Conservation (phyloP, 768 basidiomycete genomes). For the Tricholoma furcatifolium region DNA sequence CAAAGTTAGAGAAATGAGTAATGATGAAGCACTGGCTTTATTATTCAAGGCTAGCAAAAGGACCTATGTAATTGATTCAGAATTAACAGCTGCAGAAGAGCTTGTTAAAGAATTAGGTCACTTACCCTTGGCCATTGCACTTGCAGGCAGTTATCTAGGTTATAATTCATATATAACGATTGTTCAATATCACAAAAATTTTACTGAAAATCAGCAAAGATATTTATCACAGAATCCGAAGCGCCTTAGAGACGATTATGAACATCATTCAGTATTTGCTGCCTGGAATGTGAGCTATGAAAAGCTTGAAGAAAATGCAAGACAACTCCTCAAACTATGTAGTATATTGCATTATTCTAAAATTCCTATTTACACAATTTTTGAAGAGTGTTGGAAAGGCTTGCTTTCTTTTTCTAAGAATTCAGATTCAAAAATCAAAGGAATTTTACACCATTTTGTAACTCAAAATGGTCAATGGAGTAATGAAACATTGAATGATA, state of each 20-base stretch:
- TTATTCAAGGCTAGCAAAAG: not conserved
- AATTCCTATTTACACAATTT: not conserved
- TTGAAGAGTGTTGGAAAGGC: not conserved
- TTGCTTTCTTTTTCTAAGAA: not conserved
- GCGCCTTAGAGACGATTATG: not conserved
- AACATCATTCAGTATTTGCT: not conserved
- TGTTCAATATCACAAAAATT: not conserved
- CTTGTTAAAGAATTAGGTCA: conserved; percentile 1
- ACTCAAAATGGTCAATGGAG: not conserved
- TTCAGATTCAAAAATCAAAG: not conserved
- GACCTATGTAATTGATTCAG: not conserved
- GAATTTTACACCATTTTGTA: not conserved
- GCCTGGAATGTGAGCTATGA: not conserved
- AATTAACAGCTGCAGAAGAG: not conserved
- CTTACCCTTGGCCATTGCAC: conserved; percentile 3
- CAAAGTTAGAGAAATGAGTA: not conserved
- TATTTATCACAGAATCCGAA: not conserved
- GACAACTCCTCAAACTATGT: not conserved
- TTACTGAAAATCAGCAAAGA: not conserved
- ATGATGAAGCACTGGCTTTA: not conserved
- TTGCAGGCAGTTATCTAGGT: not conserved
- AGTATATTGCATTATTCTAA: not conserved
- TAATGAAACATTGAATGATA: not conserved
- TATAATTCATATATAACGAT: not conserved
- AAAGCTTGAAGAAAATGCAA: not conserved